Percentiles rank a stretch among this genome's conserved stretches.
Evolutionary conservation across 805 yeast species (phyloP).

Genomic region (Candida stauntonica): DNA sequence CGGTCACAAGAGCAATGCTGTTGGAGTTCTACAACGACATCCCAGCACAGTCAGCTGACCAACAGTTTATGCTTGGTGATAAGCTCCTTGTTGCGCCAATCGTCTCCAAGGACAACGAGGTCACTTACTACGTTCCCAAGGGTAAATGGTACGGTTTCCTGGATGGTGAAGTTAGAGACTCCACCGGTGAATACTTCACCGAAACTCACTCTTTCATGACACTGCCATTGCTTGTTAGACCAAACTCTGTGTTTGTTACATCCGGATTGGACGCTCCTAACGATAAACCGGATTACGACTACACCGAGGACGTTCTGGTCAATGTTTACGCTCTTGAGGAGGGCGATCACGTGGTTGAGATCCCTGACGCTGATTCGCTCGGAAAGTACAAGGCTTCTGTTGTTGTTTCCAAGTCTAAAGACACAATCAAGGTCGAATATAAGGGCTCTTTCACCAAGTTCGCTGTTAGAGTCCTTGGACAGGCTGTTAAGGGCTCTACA

Average conservation of each 20-base stretch:
- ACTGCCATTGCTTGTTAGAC: constrained; percentile 19
- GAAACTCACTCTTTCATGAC: constrained; percentile 19
- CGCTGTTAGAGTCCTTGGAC: constrained; percentile 17
- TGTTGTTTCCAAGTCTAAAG: constrained; percentile 9
- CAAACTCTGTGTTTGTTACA: constrained; percentile 16
- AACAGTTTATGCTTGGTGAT: constrained; percentile 21
- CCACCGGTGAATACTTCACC: constrained; percentile 16
- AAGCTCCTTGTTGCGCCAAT: constrained; percentile 21
- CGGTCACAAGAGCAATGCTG: constrained; percentile 19
- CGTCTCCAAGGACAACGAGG: constrained; percentile 14
- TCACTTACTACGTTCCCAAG: constrained; percentile 20
- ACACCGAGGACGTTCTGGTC: constrained; percentile 19
- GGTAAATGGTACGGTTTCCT: constrained; percentile 24
- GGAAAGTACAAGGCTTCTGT: constrained; percentile 16
- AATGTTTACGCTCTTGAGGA: constrained; percentile 17
- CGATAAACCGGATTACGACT: constrained; percentile 21
- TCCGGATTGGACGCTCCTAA: constrained; percentile 16
- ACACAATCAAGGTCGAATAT: constrained; percentile 6
- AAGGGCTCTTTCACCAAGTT: constrained; percentile 9
- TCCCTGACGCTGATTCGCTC: constrained; percentile 13
- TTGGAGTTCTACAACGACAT: constrained; percentile 19
- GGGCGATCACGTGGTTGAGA: constrained; percentile 17
- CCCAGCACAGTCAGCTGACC: constrained; percentile 12
- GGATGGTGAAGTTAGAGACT: constrained; percentile 19
- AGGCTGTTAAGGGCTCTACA: constrained; percentile 2